A percentile compares a stretch with the other conserved stretches of the same genome.
Evolutionary conservation across 169 alveolate genomes (phyloP).

Genomic region (Miamiensis avidus): DNA sequence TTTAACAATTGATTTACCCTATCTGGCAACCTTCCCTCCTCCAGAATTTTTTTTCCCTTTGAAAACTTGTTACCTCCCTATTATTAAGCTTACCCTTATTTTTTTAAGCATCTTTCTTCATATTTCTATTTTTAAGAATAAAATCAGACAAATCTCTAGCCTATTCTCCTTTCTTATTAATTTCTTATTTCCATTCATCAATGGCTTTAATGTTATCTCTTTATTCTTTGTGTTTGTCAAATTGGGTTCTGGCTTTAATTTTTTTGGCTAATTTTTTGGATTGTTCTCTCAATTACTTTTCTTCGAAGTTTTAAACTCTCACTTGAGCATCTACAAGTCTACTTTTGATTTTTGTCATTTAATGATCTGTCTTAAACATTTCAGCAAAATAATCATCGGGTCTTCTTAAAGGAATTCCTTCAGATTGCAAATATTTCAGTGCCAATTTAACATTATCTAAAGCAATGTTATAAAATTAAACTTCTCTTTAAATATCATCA

Average conservation of each 20-base stretch:
- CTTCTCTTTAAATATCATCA: slow-evolving; percentile 78
- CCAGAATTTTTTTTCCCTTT: slow-evolving; percentile 11
- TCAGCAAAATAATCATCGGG: slow-evolving; percentile 83
- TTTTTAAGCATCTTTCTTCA: not conserved
- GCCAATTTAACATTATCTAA: slow-evolving; percentile 69
- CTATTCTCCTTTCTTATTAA: slow-evolving; percentile 15
- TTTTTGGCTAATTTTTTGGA: slow-evolving; percentile 70
- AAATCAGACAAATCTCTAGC: slow-evolving; percentile 31
- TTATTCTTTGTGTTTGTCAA: slow-evolving; percentile 8
- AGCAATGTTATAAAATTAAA: slow-evolving; percentile 70
- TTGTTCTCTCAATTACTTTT: slow-evolving; percentile 63
- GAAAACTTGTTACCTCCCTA: not conserved
- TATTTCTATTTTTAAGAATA: slow-evolving; percentile 5
- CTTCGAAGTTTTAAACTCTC: slow-evolving; percentile 64
- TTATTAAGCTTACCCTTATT: not conserved
- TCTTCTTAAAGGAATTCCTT: slow-evolving; percentile 63
- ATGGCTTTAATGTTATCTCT: slow-evolving; percentile 14
- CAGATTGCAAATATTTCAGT: slow-evolving; percentile 51
- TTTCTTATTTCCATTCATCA: slow-evolving; percentile 27
- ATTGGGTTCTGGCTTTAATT: slow-evolving; percentile 32
- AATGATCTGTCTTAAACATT: slow-evolving; percentile 74
- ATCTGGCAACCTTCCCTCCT: not conserved
- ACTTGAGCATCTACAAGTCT: slow-evolving; percentile 60
- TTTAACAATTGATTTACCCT: not conserved
- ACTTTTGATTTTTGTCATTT: slow-evolving; percentile 67